Percentiles rank a stretch among this genome's conserved stretches.
Evolutionary conservation across 768 basidiomycete genomes (phyloP).

Genomic region (Boletus fagicola): DNA sequence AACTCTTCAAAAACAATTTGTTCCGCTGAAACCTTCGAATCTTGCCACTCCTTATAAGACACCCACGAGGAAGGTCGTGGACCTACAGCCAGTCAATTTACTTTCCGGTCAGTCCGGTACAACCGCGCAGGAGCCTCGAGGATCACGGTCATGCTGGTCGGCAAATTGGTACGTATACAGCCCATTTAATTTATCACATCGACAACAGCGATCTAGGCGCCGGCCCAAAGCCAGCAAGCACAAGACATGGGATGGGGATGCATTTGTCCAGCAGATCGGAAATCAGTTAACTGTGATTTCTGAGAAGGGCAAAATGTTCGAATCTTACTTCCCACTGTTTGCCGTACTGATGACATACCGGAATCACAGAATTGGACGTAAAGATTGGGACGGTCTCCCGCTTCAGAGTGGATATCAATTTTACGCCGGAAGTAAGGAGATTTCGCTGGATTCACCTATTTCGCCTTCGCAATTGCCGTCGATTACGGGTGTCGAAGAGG

Average conservation of each 20-base stretch:
- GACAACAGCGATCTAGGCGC: constrained; percentile 48
- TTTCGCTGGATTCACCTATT: constrained; percentile 57
- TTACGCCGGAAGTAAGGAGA: constrained; percentile 56
- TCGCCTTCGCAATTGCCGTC: constrained; percentile 51
- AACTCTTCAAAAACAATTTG: constrained; percentile 31
- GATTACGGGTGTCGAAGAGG: constrained; percentile 35
- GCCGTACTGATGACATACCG: constrained; percentile 5
- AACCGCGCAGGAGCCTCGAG: constrained; percentile 7
- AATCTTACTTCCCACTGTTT: neutral
- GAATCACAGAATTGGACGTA: constrained; percentile 55
- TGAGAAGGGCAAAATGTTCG: constrained; percentile 68
- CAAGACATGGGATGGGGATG: constrained; percentile 86
- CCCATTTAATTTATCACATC: neutral
- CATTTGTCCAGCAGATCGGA: constrained; percentile 51
- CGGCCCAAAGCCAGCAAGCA: constrained; percentile 72
- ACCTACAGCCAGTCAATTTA: constrained; percentile 42
- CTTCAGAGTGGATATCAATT: constrained; percentile 41
- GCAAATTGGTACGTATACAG: constrained; percentile 58
- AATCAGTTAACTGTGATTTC: constrained; percentile 60
- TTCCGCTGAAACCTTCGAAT: constrained; percentile 32
- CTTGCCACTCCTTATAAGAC: constrained; percentile 20
- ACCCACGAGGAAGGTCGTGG: constrained; percentile 33
- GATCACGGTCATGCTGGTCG: constrained; percentile 51
- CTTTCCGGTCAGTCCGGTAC: constrained; percentile 22
- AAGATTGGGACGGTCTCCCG: constrained; percentile 55